phyloP scores from a whole-genome alignment of 2,329 filamentous ascomycete species.

The Claviceps humidiphila region DNA sequence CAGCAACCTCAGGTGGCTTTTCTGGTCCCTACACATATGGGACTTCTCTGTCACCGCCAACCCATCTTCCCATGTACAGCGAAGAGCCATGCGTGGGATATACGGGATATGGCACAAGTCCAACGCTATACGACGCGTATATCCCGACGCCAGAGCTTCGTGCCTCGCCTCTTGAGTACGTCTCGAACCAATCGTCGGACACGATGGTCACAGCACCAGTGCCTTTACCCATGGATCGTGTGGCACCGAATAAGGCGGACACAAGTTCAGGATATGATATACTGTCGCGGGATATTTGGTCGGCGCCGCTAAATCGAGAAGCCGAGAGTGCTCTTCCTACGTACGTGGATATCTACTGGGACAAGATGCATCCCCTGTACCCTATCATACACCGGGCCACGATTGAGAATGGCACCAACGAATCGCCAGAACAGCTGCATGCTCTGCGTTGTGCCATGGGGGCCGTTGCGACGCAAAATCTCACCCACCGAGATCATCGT shows the following conservation, averaged over 20 bases:
- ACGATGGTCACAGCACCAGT: slow-evolving; percentile 33
- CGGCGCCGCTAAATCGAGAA: slow-evolving; percentile 24
- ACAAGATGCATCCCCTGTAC: slow-evolving; percentile 32
- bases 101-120: slow-evolving; percentile 20
- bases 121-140: slow-evolving; percentile 20
- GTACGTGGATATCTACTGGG: slow-evolving; percentile 42
- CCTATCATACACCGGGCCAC: slow-evolving; percentile 37
- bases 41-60: slow-evolving; percentile 15
- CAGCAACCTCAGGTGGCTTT: slow-evolving; percentile 11
- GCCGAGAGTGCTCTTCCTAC: slow-evolving; percentile 31
- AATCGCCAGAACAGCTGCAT: slow-evolving; percentile 23
- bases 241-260: slow-evolving; percentile 25
- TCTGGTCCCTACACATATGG: slow-evolving; percentile 17
- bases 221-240: slow-evolving; percentile 20
- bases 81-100: slow-evolving; percentile 18
- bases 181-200: slow-evolving; percentile 34
- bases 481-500: slow-evolving; percentile 35
- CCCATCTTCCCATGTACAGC: slow-evolving; percentile 22
- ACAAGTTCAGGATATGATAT: slow-evolving; percentile 27
- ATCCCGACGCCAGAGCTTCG: slow-evolving; percentile 31
- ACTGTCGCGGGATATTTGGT: slow-evolving; percentile 12
- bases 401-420: slow-evolving; percentile 23
- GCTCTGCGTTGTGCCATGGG: slow-evolving; percentile 42
- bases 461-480: slow-evolving; percentile 40
- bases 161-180: slow-evolving; percentile 31